Evolutionary conservation across 129 eudicot genomes (phyloP), one percentile per base, ranked within the genome.

Genomic region (Tanacetum coccineum): DNA sequence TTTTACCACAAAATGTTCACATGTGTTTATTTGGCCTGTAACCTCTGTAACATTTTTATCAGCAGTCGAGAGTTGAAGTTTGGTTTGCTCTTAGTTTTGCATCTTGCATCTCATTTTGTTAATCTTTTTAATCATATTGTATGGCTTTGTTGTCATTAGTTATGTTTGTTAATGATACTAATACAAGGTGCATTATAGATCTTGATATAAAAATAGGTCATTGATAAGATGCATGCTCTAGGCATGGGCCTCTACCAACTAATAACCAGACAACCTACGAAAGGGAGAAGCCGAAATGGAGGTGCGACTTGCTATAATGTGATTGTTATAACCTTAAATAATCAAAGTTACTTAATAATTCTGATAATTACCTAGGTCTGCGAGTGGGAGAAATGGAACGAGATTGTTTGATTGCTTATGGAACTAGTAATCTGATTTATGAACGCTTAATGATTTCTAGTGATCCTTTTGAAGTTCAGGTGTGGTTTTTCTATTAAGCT

Each of bases 221-320:
- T 89, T 6, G 98, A 93, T 73, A 93, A 93, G 79, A 93, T 88
- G 95, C 98, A 93, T 80, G 98, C 98, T 64, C 84, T 96, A 77
- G 96, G 91, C 62, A 83, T 62, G 70, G 98, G 98, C 49, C 98
- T n/a, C 4, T 84, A 87, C 51, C 87, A 77, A 32, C 79, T 80
- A 81, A 73, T 93, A 51, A 93, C 96, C 9, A 79, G 98, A 78
- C 98, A 87, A n/a, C n/a, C n/a, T n/a, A n/a, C 92, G 32, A 89
- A 84, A 80, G 97, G 95, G 65, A 84, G 81, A 79, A 79, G 87
- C 67, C 64, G 80, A 73, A 84, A 87, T 72, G 97, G 97, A 90
- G 97, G 97, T 90, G 14, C 9, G 45, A 21, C 18, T 75, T 46
- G 10, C 42, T 32, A 22, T 28, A 0, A 30, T 30, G 13, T 67